Conservation (phyloP, 257 asterid species). For the Marsdenia floribunda region DNA sequence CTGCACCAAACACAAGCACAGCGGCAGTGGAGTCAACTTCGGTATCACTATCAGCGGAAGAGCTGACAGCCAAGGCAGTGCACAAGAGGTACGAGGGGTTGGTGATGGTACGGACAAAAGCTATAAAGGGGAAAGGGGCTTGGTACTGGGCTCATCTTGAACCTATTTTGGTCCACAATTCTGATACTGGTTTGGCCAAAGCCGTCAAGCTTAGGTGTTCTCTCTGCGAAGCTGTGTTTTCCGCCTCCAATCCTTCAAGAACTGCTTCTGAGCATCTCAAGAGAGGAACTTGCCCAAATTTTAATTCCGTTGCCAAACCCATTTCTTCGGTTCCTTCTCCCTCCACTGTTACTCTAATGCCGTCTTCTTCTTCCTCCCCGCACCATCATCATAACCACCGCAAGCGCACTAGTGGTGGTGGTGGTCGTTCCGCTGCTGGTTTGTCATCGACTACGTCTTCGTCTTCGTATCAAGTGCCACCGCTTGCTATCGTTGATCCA, state of each 20-base stretch:
- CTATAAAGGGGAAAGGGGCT: constrained; percentile 93
- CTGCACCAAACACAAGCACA: constrained; percentile 43
- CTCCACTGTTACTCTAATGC: constrained; percentile 21
- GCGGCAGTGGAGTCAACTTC: constrained; percentile 31
- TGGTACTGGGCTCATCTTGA: constrained; percentile 99
- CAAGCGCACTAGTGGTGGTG: constrained; percentile 28
- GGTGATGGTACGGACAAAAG: constrained; percentile 79
- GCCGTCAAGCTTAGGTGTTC: constrained; percentile 90
- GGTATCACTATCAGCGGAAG: constrained; percentile 39
- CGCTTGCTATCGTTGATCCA: constrained; percentile 69
- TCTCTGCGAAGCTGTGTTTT: constrained; percentile 87
- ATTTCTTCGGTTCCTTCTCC: constrained; percentile 56
- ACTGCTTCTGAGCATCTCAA: constrained; percentile 98
- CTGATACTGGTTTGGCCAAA: constrained; percentile 77
- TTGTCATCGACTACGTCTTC: constrained; percentile 7
- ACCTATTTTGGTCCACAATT: constrained; percentile 70
- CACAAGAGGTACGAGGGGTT: constrained; percentile 84
- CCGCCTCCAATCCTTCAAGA: constrained; percentile 94
- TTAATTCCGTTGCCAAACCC: constrained; percentile 57
- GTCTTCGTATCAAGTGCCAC: constrained; percentile 36
- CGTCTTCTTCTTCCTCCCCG: constrained; percentile 19
- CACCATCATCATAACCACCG: constrained; percentile 36
- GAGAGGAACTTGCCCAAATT: constrained; percentile 91
- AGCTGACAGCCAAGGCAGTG: constrained; percentile 69
- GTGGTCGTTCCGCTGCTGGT: constrained; percentile 9